Evolutionary conservation across 2,329 filamentous ascomycete species (phyloP), one percentile per base, ranked within the genome.

Genomic region (Xylaria sp.): DNA sequence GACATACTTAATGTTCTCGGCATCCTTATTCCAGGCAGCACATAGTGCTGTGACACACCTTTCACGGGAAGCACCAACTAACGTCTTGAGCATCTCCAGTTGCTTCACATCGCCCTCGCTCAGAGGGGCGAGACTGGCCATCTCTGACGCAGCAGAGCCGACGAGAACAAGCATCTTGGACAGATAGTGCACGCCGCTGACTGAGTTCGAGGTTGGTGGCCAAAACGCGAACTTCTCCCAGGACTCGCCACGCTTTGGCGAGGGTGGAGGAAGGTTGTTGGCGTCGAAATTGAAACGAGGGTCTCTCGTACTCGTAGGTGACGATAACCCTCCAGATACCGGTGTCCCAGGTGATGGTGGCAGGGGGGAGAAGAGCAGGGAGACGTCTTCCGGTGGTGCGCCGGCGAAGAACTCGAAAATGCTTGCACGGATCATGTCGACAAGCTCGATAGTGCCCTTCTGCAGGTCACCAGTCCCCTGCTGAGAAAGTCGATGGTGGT

Each of bases 141-240:
- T 88, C 67, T 97, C 92, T 22, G 89, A 89, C 1, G 91, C 90
- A 2, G 90, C 92, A 2, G 88, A 88, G n/a, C 93, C 92, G 3
- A 99, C 85, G 2, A 97, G 78, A 0, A 86, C 80, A 19, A 97
- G 78, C 69, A 94, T 88, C 69, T 89, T 91, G 46, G 89, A 86
- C 4, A 99, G 80, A 67, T 96, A 97, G 70, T 96, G 85, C 1
- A 93, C 90, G n/a, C 90, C 93, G 54, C 92, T 95, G 20, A 97
- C 77, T 0, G 92, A 92, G 68, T 97, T 97, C 1, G 92, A 90
- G 74, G 90, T 88, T 0, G 93, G 94, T 3, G 93, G 92, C 92
- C 93, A 97, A 72, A 97, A 99, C 0, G 92, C 93, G 71, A 94
- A 85, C 74, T 93, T 89, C 68, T 97, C 94, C 91, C 92, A 97